Evolutionary conservation across 2,329 filamentous ascomycete genomes (phyloP), one percentile per base, ranked within the genome.

Genomic region (Ophiosphaerella herpotricha): DNA sequence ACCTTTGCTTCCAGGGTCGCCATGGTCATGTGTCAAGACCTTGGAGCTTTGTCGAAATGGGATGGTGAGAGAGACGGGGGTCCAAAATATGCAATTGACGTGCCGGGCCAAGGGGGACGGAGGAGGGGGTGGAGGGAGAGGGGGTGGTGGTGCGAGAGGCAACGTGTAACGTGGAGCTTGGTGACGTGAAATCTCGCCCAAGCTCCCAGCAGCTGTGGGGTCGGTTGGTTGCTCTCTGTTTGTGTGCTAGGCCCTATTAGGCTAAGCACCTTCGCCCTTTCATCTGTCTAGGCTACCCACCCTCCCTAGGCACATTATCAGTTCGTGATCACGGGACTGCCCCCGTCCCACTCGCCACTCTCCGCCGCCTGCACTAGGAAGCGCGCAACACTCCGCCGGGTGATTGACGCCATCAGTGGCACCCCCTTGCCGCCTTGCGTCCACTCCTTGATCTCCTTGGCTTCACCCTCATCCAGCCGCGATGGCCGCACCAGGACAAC

Each of bases 1-100:
- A 97, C 92, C 52, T 73, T 72, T 31, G 74, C 73, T 72, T 75
- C 73, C 62, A 74, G 64, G 50, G 62, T 58, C 54, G 68, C 58
- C 69, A 71, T 72, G 61, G 43, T 70, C 51, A 46, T 44, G 64
- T 68, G 64, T 48, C 46, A 48, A 44, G 44, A 53, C 46, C 55
- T 51, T 31, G 4, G 1, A 35, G 4, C 52, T 52, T 53, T 38
- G 49, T 52, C 55, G 55, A 53, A 53, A 54, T 33, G 43, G 31
- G 26, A 21, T 21, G 39, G 18, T 36, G 26, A 43, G 46, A 46
- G 32, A 43, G 33, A 43, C 36, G 46, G 36, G n/a, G 39, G 42
- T 46, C 34, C 37, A 51, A 31, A 32, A 33, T 41, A 46, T 51
- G 55, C 52, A 58, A 58, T 58, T 58, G 55, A 53, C 52, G 46